Conservation (phyloP, 176 grass and related monocot genomes). For the Juncus inflexus region DNA sequence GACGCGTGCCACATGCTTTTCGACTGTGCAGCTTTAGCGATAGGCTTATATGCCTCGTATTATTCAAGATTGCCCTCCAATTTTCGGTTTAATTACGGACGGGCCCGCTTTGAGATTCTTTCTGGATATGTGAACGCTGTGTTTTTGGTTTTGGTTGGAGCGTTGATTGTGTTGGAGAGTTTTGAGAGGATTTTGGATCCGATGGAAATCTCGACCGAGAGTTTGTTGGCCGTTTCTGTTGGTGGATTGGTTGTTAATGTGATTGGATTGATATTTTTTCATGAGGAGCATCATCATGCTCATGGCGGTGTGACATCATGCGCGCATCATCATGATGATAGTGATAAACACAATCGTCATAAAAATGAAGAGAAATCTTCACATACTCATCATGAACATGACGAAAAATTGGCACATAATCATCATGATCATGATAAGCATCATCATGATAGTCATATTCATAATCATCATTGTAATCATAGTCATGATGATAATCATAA, state of each 20-base stretch:
- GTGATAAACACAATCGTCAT: slow-evolving; percentile 13
- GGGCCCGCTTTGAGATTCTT: slow-evolving; percentile 87
- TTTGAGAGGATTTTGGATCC: slow-evolving; percentile 97
- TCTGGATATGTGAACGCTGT: slow-evolving; percentile 99
- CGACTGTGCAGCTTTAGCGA: slow-evolving; percentile 86
- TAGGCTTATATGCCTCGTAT: slow-evolving; percentile 87
- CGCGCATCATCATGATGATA: slow-evolving; percentile 51
- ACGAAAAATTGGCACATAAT: background rate
- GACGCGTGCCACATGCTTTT: slow-evolving; percentile 98
- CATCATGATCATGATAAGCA: too few species aligned
- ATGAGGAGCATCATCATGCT: slow-evolving; percentile 96
- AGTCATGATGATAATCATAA: background rate
- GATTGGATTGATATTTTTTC: slow-evolving; percentile 91
- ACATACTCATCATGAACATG: slow-evolving; percentile 14
- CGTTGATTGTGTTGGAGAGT: slow-evolving; percentile 72
- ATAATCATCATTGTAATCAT: too few species aligned
- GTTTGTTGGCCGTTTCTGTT: slow-evolving; percentile 80
- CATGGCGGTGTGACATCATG: slow-evolving; percentile 64
- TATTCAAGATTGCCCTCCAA: slow-evolving; percentile 83
- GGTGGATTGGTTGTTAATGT: slow-evolving; percentile 84
- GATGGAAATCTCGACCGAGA: slow-evolving; percentile 82
- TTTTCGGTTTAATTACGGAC: slow-evolving; percentile 76
- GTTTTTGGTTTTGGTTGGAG: slow-evolving; percentile 82
- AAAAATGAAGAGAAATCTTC: slow-evolving; percentile 22
- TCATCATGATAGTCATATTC: too few species aligned